phyloP scores from a whole-genome alignment of 352 stramenopile species.

The Phytophthora sp. region DNA sequence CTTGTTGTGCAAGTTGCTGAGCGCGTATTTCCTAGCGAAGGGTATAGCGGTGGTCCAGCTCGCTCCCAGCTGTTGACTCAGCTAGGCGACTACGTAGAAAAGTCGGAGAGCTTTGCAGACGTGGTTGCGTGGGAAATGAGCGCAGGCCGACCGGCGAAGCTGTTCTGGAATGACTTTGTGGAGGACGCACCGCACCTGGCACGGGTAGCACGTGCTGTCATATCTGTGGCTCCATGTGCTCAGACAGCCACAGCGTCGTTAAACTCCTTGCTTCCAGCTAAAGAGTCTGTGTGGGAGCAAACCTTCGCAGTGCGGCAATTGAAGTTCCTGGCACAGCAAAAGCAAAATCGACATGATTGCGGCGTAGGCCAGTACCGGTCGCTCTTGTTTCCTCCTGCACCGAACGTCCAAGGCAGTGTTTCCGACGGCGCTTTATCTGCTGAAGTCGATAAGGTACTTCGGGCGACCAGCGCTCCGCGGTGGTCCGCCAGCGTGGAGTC shows the following conservation, averaged over 20 bases:
- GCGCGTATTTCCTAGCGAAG: conserved; percentile 26
- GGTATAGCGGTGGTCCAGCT: conserved; percentile 14
- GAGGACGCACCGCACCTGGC: conserved; percentile 52
- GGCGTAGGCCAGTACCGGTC: conserved; percentile 11
- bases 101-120: conserved; percentile 45
- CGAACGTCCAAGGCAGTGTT: not conserved
- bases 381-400: conserved; percentile 21
- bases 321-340: conserved; percentile 33
- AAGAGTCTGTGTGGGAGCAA: conserved; percentile 22
- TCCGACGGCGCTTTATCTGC: conserved; percentile 5
- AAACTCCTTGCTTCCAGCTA: not conserved
- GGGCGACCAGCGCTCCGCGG: not conserved
- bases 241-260: conserved; percentile 21
- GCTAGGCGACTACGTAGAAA: conserved; percentile 43
- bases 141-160: conserved; percentile 31
- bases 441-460: conserved; percentile 7
- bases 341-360: not conserved
- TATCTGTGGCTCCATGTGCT: conserved; percentile 28
- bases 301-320: conserved; percentile 35
- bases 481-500: conserved; percentile 13
- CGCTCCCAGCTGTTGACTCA: conserved; percentile 41
- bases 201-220: conserved; percentile 36
- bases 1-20: conserved; percentile 48
- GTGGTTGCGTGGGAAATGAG: conserved; percentile 60
- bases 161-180: conserved; percentile 60